A percentile compares a stretch with the other conserved stretches of the same genome.
These are phyloP conservation scores for Penicillium sp. DNA, from an alignment of 2,329 filamentous ascomycete genomes.

Conservation along the genomic window DNA sequence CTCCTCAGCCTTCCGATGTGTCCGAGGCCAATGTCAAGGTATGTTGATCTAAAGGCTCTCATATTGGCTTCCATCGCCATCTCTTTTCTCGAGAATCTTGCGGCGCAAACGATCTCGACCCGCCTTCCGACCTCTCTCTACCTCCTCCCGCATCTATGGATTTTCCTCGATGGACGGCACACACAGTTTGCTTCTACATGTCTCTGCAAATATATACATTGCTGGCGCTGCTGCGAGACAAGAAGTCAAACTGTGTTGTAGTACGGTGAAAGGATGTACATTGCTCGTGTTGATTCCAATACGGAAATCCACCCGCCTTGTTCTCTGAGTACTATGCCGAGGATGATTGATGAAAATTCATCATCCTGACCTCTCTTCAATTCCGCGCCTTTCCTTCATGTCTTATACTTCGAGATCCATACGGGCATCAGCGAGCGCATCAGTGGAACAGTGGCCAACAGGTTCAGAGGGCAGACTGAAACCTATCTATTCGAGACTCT, in stretches of 20 bases:
- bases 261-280: slow-evolving; percentile 40
- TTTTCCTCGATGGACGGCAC: slow-evolving; percentile 23
- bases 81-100: slow-evolving; percentile 38
- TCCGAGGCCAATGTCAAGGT: slow-evolving; percentile 98
- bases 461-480: slow-evolving; percentile 8
- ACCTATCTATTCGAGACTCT: neutral
- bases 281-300: slow-evolving; percentile 41
- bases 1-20: slow-evolving; percentile 76
- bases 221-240: slow-evolving; percentile 25
- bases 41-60: slow-evolving; percentile 84
- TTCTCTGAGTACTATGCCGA: slow-evolving; percentile 27
- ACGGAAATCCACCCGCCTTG: slow-evolving; percentile 38
- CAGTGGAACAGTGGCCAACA: slow-evolving; percentile 38
- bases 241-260: slow-evolving; percentile 52
- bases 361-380: slow-evolving; percentile 24
- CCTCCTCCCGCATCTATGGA: slow-evolving; percentile 20
- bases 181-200: slow-evolving; percentile 28
- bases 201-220: slow-evolving; percentile 21
- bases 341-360: slow-evolving; percentile 22
- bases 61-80: slow-evolving; percentile 65
- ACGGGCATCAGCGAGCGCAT: slow-evolving; percentile 47
- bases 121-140: slow-evolving; percentile 23
- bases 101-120: slow-evolving; percentile 32
- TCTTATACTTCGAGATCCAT: slow-evolving; percentile 15
- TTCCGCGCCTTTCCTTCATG: slow-evolving; percentile 21